These are phyloP conservation scores for Bipolaris bicolor DNA, from an alignment of 2,329 filamentous ascomycete genomes.

Conservation along the genomic window DNA sequence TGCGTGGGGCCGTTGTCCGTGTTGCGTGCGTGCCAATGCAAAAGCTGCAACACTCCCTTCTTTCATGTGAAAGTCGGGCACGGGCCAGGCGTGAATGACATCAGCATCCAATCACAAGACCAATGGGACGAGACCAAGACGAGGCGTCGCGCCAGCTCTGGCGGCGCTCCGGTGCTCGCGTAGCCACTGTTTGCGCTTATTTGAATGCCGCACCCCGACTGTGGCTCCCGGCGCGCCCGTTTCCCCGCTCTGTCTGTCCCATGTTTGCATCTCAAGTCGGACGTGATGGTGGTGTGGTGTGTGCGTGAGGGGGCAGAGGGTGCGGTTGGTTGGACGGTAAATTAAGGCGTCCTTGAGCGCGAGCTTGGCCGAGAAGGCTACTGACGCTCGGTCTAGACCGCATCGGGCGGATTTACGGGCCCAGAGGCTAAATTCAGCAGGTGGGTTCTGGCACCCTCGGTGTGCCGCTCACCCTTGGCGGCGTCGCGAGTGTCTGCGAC, in stretches of 20 bases:
- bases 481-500: background rate
- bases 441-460: background rate
- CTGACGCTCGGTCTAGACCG: background rate
- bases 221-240: background rate
- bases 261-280: background rate
- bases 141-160: too few relatives aligned
- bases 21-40: constrained; percentile 2
- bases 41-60: constrained; percentile 2
- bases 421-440: background rate
- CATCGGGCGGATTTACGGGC: background rate
- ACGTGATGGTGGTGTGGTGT: too few relatives aligned
- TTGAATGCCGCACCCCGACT: background rate
- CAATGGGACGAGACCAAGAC: background rate
- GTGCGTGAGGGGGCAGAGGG: background rate
- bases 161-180: background rate
- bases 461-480: background rate
- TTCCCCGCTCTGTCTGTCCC: background rate
- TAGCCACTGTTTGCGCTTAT: background rate
- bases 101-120: constrained; percentile 13
- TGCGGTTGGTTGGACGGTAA: background rate
- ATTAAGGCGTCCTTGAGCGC: background rate
- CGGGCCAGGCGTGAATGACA: constrained; percentile 17
- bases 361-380: background rate
- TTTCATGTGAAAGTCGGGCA: constrained; percentile 24
- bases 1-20: constrained; percentile 24